phyloP scores from a whole-genome alignment of 768 basidiomycete species.

The Mycena amicta region DNA sequence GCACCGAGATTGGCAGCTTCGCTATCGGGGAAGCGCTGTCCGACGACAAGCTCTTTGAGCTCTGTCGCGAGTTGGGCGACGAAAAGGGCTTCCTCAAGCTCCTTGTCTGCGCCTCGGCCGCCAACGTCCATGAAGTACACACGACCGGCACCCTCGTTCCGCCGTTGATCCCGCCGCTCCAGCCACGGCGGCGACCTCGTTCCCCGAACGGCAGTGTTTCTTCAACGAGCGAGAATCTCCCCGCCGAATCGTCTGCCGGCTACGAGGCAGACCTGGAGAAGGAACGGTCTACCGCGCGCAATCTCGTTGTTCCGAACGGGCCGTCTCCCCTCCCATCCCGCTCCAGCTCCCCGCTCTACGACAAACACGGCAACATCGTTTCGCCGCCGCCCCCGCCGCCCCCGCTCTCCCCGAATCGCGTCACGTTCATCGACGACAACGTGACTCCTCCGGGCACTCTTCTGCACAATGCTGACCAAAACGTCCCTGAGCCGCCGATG shows the following conservation, averaged over 20 bases:
- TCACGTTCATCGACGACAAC: slow-evolving; percentile 42
- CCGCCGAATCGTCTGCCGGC: slow-evolving; percentile 55
- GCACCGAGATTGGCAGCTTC: slow-evolving; percentile 81
- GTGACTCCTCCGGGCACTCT: slow-evolving; percentile 33
- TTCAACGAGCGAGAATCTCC: slow-evolving; percentile 63
- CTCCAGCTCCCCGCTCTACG: slow-evolving; percentile 33
- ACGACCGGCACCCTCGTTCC: slow-evolving; percentile 53
- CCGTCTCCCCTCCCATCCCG: slow-evolving; percentile 38
- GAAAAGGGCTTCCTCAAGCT: slow-evolving; percentile 82
- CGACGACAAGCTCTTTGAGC: slow-evolving; percentile 68
- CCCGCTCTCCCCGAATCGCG: slow-evolving; percentile 48
- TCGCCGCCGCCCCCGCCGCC: slow-evolving; percentile 42
- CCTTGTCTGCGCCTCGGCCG: slow-evolving; percentile 70
- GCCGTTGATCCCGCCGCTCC: slow-evolving; percentile 52
- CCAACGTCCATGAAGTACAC: slow-evolving; percentile 57
- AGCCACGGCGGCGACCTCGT: slow-evolving; percentile 49
- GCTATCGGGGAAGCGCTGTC: slow-evolving; percentile 74
- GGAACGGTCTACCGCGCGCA: slow-evolving; percentile 42
- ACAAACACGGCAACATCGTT: slow-evolving; percentile 33
- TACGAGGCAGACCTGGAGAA: slow-evolving; percentile 74
- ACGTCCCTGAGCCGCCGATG: slow-evolving; percentile 20
- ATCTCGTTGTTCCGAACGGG: slow-evolving; percentile 30
- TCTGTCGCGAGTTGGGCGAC: slow-evolving; percentile 77
- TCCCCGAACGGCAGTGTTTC: slow-evolving; percentile 74
- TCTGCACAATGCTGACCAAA: slow-evolving; percentile 53